These are phyloP conservation scores for Coemansia sp. DNA, from an alignment of 192 early-diverging fungal genomes.

Conservation along the genomic window DNA sequence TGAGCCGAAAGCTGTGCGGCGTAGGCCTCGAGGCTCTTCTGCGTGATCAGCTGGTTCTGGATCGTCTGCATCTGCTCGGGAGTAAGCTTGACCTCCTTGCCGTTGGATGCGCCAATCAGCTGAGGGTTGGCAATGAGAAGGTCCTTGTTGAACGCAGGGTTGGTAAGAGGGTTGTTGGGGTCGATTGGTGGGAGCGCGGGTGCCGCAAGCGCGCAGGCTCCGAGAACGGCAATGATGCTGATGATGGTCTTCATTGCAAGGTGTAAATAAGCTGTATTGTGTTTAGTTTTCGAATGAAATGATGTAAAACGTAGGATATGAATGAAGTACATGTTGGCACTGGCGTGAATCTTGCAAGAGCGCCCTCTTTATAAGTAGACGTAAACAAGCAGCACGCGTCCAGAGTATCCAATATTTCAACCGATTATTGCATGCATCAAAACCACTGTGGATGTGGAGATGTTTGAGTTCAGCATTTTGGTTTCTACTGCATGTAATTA, in stretches of 20 bases:
- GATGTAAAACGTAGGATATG: too few relatives aligned
- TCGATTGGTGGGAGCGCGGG: slow-evolving; percentile 37
- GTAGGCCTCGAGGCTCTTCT: slow-evolving; percentile 45
- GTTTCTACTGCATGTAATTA: not conserved
- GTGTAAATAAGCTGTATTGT: too few relatives aligned
- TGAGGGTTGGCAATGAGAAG: slow-evolving; percentile 42
- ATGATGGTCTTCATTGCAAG: slow-evolving; percentile 35
- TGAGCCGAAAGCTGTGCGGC: slow-evolving; percentile 48
- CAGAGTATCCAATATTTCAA: not conserved
- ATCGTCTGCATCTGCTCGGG: slow-evolving; percentile 43
- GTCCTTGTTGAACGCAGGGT: slow-evolving; percentile 44
- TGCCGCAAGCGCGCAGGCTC: slow-evolving; percentile 28
- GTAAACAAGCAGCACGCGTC: not conserved
- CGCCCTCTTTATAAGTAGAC: not conserved
- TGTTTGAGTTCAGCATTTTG: not conserved
- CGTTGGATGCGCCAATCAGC: slow-evolving; percentile 7
- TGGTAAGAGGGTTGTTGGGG: slow-evolving; percentile 47
- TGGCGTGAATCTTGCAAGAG: not conserved
- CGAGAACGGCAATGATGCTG: slow-evolving; percentile 35
- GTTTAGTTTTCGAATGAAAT: too few relatives aligned
- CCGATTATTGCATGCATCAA: not conserved
- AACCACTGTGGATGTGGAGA: not conserved
- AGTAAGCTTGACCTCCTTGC: slow-evolving; percentile 13
- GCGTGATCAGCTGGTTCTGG: slow-evolving; percentile 51
- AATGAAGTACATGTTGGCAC: not conserved